Evolutionary conservation across 2,329 filamentous ascomycete genomes (phyloP).

Genomic region (Claviceps maximensis): DNA sequence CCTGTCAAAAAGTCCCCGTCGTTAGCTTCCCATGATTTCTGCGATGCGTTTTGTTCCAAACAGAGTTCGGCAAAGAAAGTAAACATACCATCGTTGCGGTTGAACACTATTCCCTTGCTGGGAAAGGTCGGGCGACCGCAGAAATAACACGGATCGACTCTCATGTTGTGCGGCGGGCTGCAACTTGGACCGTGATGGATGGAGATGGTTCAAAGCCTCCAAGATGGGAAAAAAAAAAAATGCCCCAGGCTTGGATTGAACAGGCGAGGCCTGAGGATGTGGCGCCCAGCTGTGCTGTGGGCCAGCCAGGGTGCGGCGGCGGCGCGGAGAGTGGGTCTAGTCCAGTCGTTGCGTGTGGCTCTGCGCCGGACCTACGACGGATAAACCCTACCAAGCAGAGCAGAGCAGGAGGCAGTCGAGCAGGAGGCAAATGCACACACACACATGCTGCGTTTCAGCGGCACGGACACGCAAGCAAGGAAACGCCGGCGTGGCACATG

Average conservation of each 20-base stretch:
- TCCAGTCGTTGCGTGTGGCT: neutral
- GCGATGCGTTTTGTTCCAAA: neutral
- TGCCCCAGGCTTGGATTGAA: neutral
- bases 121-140: conserved; percentile 38
- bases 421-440: too few relatives aligned
- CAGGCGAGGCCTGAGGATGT: too few relatives aligned
- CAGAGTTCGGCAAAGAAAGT: neutral
- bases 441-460: too few relatives aligned
- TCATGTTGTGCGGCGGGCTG: conserved; percentile 16
- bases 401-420: too few relatives aligned
- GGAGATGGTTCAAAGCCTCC: neutral
- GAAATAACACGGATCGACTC: conserved; percentile 31
- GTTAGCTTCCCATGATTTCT: neutral
- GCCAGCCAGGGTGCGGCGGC: neutral
- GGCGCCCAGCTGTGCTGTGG: too few relatives aligned
- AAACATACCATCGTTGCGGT: conserved; percentile 32
- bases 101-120: conserved; percentile 42
- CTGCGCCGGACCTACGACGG: neutral
- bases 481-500: too few relatives aligned
- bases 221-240: neutral
- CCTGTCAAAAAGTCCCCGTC: conserved; percentile 12
- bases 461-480: too few relatives aligned
- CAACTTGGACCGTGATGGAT: neutral
- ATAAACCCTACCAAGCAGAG: neutral
- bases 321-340: neutral